Conservation (phyloP, 2,329 filamentous ascomycete genomes). For the Trichoderma koningiopsis region DNA sequence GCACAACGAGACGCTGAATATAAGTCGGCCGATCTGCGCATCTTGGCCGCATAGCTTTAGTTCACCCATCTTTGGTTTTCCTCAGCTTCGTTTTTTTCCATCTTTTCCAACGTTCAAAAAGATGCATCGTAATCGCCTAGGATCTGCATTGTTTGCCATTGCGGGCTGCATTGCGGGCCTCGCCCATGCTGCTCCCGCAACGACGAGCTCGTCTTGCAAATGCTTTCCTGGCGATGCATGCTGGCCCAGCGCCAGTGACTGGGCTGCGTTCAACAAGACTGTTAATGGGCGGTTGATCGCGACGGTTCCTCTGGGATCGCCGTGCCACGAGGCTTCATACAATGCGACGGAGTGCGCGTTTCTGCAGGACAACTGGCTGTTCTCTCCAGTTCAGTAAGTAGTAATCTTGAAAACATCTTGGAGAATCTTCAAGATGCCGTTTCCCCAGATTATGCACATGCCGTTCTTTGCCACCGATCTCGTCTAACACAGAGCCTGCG, state of each 20-base stretch:
- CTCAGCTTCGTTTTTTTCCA: neutral
- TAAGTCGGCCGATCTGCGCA: constrained; percentile 9
- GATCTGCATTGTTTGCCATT: constrained; percentile 5
- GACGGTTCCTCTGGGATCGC: constrained; percentile 52
- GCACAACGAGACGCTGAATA: neutral
- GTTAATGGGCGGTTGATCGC: constrained; percentile 53
- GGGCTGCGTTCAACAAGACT: constrained; percentile 54
- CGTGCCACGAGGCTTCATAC: constrained; percentile 54
- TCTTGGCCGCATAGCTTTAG: neutral
- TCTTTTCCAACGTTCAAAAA: neutral
- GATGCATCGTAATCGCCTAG: constrained; percentile 8
- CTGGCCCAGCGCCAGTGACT: constrained; percentile 53
- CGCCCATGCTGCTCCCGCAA: neutral
- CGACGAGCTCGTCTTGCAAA: constrained; percentile 13
- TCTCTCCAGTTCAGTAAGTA: constrained; percentile 46
- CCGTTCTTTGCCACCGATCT: neutral
- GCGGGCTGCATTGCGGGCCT: constrained; percentile 1
- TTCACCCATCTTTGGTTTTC: neutral
- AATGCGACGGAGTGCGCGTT: constrained; percentile 47
- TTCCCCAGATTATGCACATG: neutral
- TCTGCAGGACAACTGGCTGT: constrained; percentile 48
- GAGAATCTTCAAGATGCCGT: neutral
- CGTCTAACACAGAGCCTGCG: neutral
- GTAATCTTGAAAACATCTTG: neutral
- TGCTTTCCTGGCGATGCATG: constrained; percentile 54